Percentiles rank a stretch among this genome's conserved stretches.
These are phyloP conservation scores for Psidium friedrichsthalianum DNA, from an alignment of 345 rosid species.

Conservation along the genomic window DNA sequence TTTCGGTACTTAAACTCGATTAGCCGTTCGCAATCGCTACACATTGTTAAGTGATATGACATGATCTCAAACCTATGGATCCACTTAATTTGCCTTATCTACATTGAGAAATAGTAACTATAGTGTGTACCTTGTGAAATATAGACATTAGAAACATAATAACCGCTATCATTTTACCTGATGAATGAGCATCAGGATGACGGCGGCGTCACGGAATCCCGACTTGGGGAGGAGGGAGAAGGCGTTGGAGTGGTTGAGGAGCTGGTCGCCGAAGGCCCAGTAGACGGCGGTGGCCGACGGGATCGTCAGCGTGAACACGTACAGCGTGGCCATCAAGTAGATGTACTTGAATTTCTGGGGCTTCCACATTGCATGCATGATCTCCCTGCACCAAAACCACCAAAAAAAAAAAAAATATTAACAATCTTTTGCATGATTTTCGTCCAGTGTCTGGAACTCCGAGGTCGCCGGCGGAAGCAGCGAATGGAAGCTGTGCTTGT, in stretches of 20 bases:
- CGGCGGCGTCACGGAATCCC: constrained; percentile 77
- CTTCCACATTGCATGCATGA: constrained; percentile 99
- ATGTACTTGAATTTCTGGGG: constrained; percentile 96
- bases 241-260: constrained; percentile 85
- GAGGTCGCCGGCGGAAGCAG: constrained; percentile 70
- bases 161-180: constrained; percentile 25
- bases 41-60: not conserved
- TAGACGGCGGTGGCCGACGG: constrained; percentile 92
- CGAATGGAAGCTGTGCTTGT: constrained; percentile 52
- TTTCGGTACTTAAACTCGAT: not conserved
- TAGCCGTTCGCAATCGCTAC: not conserved
- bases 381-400: constrained; percentile 22
- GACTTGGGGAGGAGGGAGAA: constrained; percentile 82
- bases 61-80: not conserved
- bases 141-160: not conserved
- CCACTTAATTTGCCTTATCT: not conserved
- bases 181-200: constrained; percentile 93
- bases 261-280: constrained; percentile 95
- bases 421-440: constrained; percentile 17
- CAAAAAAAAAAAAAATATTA: no score
- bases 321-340: constrained; percentile 83
- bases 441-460: constrained; percentile 12
- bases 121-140: not conserved
- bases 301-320: constrained; percentile 88
- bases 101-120: not conserved